phyloP scores from a whole-genome alignment of 2,329 filamentous ascomycete genomes.

The Monilinia fructicola region DNA sequence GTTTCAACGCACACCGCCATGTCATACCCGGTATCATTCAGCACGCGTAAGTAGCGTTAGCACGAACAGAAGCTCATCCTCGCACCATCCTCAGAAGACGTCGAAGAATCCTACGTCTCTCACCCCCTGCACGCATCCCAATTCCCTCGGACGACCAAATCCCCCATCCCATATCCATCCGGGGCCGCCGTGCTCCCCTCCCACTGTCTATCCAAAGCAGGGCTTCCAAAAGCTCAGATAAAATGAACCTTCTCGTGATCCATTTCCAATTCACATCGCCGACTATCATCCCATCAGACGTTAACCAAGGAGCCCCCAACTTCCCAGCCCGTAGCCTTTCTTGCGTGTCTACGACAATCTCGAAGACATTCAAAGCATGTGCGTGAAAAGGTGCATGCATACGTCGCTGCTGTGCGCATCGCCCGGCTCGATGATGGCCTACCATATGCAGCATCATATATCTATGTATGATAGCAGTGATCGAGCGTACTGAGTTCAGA shows the following conservation, averaged over 20 bases:
- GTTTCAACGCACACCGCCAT: background rate
- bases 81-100: background rate
- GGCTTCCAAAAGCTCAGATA: background rate
- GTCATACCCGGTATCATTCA: background rate
- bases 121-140: background rate
- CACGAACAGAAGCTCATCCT: background rate
- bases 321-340: background rate
- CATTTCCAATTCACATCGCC: background rate
- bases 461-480: too few species aligned
- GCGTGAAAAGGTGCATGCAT: too few species aligned
- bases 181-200: background rate
- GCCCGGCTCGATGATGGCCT: too few species aligned
- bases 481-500: too few species aligned
- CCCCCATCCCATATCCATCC: background rate
- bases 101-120: background rate
- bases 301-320: background rate
- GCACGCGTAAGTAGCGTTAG: background rate
- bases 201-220: background rate
- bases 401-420: too few species aligned
- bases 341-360: background rate
- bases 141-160: background rate
- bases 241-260: background rate
- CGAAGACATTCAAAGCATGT: too few species aligned
- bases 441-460: too few species aligned
- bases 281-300: background rate